phyloP scores from a whole-genome alignment of 2,329 filamentous ascomycete species.

The Calycina herbarum region DNA sequence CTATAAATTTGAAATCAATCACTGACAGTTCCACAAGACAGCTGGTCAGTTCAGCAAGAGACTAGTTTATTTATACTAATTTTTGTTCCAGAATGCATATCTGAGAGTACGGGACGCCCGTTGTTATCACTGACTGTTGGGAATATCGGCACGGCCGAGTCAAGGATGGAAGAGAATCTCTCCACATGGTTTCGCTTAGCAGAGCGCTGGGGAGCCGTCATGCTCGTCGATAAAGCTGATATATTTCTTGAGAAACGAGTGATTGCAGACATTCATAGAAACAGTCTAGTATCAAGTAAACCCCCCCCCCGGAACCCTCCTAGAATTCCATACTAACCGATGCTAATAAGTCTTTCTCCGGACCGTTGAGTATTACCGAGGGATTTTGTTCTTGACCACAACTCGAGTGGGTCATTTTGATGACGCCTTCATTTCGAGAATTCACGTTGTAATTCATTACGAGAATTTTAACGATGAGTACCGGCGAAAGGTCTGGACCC shows the following conservation, averaged over 20 bases:
- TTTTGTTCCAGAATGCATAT: not conserved
- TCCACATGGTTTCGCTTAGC: conserved; percentile 49
- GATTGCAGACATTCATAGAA: conserved; percentile 39
- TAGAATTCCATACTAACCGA: not conserved
- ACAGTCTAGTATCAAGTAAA: conserved; percentile 39
- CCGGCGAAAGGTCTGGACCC: not conserved
- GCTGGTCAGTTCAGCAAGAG: not conserved
- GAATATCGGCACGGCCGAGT: not conserved
- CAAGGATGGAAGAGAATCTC: not conserved
- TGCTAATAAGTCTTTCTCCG: conserved; percentile 71
- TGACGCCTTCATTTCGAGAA: conserved; percentile 84
- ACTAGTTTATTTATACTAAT: not conserved
- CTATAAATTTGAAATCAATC: not conserved
- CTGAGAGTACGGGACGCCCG: not conserved
- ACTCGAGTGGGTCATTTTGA: conserved; percentile 85
- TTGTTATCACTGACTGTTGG: not conserved
- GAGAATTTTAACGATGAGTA: not conserved
- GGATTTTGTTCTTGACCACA: conserved; percentile 82
- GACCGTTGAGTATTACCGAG: conserved; percentile 83
- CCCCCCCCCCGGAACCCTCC: not conserved
- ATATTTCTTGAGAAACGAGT: conserved; percentile 46
- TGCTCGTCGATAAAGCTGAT: conserved; percentile 72
- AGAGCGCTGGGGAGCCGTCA: conserved; percentile 68
- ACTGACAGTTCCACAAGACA: not conserved
- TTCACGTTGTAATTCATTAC: conserved; percentile 79